phyloP scores from a whole-genome alignment of 2,329 filamentous ascomycete species.

The Bipolaris sorokiniana region DNA sequence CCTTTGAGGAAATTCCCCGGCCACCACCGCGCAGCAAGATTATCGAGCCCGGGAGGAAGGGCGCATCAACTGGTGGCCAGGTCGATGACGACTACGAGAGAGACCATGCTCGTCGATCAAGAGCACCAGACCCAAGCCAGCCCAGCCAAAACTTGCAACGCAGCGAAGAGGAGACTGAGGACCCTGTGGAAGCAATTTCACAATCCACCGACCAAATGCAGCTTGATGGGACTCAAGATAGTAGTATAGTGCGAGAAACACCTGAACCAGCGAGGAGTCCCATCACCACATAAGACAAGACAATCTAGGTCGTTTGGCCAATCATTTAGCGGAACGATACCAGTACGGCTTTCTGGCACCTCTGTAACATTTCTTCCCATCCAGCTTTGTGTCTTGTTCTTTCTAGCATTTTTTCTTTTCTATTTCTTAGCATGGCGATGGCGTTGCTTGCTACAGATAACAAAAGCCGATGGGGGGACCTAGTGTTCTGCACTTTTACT shows the following conservation, averaged over 20 bases:
- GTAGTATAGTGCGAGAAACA: constrained; percentile 12
- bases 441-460: constrained; percentile 6
- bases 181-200: constrained; percentile 16
- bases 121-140: background rate
- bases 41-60: background rate
- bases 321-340: background rate
- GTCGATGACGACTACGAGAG: background rate
- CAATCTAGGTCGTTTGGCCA: background rate
- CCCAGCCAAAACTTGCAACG: background rate
- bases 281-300: constrained; percentile 62
- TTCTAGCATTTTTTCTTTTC: background rate
- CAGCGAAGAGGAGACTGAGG: background rate
- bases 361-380: background rate
- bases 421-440: constrained; percentile 7
- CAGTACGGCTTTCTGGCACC: no score
- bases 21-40: background rate
- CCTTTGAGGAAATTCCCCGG: constrained; percentile 13
- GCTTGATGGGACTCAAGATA: background rate
- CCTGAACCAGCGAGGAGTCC: constrained; percentile 12
- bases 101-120: constrained; percentile 1
- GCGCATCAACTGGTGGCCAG: background rate
- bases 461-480: background rate
- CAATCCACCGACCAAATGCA: constrained; percentile 15
- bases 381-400: background rate
- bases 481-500: background rate